phyloP scores from a whole-genome alignment of 768 basidiomycete species.

The Leccinum truebloodii region DNA sequence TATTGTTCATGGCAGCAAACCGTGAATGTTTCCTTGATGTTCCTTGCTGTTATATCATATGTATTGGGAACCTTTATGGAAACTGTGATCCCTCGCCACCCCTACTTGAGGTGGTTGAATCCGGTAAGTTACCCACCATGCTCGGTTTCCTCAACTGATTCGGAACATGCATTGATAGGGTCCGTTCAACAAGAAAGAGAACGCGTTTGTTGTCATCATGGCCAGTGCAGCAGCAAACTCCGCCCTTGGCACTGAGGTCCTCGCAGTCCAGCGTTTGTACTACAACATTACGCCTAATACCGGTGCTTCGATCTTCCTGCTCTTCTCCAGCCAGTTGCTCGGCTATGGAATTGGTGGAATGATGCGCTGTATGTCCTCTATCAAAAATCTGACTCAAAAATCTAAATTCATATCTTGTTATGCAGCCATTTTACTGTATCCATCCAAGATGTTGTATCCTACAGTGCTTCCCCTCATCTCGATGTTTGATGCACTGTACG shows the following conservation, averaged over 20 bases:
- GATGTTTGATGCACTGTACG: constrained; percentile 40
- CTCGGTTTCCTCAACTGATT: not conserved
- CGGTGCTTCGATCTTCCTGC: constrained; percentile 46
- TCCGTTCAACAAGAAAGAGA: constrained; percentile 62
- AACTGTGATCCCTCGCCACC: constrained; percentile 44
- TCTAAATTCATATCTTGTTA: not conserved
- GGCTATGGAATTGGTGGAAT: constrained; percentile 59
- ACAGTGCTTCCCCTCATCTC: constrained; percentile 26
- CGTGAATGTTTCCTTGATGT: constrained; percentile 53
- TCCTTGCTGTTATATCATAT: constrained; percentile 55
- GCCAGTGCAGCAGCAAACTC: constrained; percentile 54
- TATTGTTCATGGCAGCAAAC: constrained; percentile 43
- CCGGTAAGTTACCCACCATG: constrained; percentile 33
- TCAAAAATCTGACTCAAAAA: not conserved
- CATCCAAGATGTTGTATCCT: constrained; percentile 46
- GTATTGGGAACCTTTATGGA: constrained; percentile 49
- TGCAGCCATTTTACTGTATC: constrained; percentile 39
- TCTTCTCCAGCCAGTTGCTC: constrained; percentile 37
- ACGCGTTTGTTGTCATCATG: constrained; percentile 59
- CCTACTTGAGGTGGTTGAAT: constrained; percentile 50
- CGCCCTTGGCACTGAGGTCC: constrained; percentile 55
- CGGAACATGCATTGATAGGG: constrained; percentile 33
- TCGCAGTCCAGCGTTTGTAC: constrained; percentile 54
- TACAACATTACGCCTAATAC: constrained; percentile 54
- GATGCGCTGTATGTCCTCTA: constrained; percentile 41